Evolutionary conservation across 164 flowering plant species (phyloP).

Genomic region (Protea cynaroides): DNA sequence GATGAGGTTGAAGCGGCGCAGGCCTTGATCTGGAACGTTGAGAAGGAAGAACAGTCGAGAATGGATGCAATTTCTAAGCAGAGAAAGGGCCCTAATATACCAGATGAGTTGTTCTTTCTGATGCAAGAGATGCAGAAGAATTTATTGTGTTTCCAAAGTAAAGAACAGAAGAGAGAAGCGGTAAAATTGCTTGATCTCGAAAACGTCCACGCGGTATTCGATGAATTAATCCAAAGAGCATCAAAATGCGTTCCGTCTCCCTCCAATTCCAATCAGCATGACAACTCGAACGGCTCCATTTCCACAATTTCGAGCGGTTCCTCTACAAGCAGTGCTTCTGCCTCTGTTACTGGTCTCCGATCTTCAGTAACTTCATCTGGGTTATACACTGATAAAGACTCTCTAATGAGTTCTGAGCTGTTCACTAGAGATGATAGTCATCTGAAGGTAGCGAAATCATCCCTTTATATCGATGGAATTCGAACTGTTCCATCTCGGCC

Average conservation of each 20-base stretch:
- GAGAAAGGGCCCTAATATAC: conserved; percentile 23
- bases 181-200: conserved; percentile 38
- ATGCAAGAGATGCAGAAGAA: conserved; percentile 41
- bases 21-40: conserved; percentile 46
- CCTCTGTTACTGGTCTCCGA: conserved; percentile 8
- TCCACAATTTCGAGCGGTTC: conserved; percentile 4
- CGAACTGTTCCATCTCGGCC: conserved; percentile 21
- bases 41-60: conserved; percentile 52
- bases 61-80: conserved; percentile 38
- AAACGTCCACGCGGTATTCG: conserved; percentile 29
- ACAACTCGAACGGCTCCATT: conserved; percentile 12
- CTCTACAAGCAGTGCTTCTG: conserved; percentile 7
- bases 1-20: conserved; percentile 65
- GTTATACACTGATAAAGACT: conserved; percentile 11
- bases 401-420: conserved; percentile 21
- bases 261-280: conserved; percentile 6
- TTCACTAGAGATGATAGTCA: conserved; percentile 60
- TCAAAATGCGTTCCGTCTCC: conserved; percentile 41
- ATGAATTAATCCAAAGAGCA: conserved; percentile 44
- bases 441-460: conserved; percentile 38
- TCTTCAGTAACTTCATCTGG: conserved; percentile 10
- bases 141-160: conserved; percentile 29
- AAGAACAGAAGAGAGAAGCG: conserved; percentile 42
- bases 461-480: conserved; percentile 36
- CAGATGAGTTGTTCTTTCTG: conserved; percentile 39